Conservation (phyloP, 768 basidiomycete species). For the Amanita rimosa region DNA sequence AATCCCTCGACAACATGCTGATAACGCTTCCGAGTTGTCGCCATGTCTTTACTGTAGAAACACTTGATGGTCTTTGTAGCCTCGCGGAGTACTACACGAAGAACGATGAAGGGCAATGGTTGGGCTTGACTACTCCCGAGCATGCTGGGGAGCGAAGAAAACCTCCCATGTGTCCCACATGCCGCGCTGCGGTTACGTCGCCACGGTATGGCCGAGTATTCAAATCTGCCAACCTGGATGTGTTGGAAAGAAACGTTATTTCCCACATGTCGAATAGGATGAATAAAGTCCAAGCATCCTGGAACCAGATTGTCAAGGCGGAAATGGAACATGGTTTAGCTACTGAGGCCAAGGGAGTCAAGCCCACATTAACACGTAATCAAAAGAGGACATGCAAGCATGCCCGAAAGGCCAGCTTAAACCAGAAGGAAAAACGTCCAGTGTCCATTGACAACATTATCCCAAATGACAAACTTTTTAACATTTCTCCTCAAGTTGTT, state of each 20-base stretch:
- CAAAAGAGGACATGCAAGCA: conserved; percentile 7
- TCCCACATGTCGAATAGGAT: conserved; percentile 37
- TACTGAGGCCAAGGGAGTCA: not conserved
- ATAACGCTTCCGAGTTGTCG: conserved; percentile 52
- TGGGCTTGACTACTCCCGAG: conserved; percentile 29
- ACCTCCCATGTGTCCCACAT: conserved; percentile 52
- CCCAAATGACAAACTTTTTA: conserved; percentile 11
- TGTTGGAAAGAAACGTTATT: conserved; percentile 53
- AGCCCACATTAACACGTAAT: conserved; percentile 4
- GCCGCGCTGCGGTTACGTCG: conserved; percentile 43
- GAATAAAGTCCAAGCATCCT: conserved; percentile 3
- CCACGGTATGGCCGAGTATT: conserved; percentile 49
- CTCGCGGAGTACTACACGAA: conserved; percentile 39
- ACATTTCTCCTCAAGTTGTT: conserved; percentile 19
- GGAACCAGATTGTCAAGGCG: conserved; percentile 17
- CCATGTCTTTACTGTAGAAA: conserved; percentile 63
- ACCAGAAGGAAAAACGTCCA: not conserved
- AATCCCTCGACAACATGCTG: conserved; percentile 34
- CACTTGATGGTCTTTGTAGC: conserved; percentile 48
- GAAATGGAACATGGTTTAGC: conserved; percentile 12
- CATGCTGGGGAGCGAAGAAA: conserved; percentile 17
- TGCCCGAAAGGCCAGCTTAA: not conserved
- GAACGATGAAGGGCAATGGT: conserved; percentile 28
- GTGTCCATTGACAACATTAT: not conserved
- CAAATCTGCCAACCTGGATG: conserved; percentile 54